Percentiles rank a stretch among this genome's conserved stretches.
Conservation (phyloP, 1,284 basidiomycete species). For the Malassezia vespertilionis region DNA sequence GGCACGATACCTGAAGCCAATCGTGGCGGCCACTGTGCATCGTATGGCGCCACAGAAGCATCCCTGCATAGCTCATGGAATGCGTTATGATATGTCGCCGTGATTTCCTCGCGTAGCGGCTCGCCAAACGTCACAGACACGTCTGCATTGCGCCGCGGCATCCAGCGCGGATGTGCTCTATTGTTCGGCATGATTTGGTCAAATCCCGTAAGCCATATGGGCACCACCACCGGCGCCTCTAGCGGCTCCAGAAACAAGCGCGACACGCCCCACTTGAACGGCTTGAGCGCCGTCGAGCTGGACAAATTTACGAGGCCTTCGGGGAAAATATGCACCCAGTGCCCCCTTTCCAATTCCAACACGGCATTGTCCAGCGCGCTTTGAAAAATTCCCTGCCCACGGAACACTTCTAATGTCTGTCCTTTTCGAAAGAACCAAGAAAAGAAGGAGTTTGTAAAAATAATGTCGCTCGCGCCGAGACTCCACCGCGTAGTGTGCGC, state of each 20-base stretch:
- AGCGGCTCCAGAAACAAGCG: conserved; percentile 49
- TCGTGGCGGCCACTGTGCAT: no score
- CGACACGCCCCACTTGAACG: conserved; percentile 95
- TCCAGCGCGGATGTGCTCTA: conserved; percentile 26
- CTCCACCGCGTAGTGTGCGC: conserved; percentile 63
- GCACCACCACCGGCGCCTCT: conserved; percentile 63
- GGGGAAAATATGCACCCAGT: conserved; percentile 89
- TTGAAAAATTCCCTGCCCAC: conserved; percentile 82
- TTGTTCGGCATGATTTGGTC: conserved; percentile 45
- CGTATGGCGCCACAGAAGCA: not conserved
- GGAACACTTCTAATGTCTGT: conserved; percentile 84
- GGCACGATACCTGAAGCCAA: no score
- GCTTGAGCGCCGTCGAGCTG: conserved; percentile 54
- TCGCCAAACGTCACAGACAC: conserved; percentile 36
- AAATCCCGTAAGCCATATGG: conserved; percentile 72
- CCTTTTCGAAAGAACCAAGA: conserved; percentile 70
- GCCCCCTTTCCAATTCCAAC: conserved; percentile 63
- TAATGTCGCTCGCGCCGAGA: conserved; percentile 79
- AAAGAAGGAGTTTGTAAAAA: conserved; percentile 71
- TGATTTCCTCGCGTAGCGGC: no score
- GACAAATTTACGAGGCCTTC: conserved; percentile 78
- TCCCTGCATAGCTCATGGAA: not conserved
- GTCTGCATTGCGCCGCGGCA: conserved; percentile 31
- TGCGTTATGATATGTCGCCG: not conserved
- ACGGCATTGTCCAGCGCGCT: conserved; percentile 72